Base-by-base conservation (phyloP, 495 filamentous ascomycete genomes). In the Bacidia rubella region DNA sequence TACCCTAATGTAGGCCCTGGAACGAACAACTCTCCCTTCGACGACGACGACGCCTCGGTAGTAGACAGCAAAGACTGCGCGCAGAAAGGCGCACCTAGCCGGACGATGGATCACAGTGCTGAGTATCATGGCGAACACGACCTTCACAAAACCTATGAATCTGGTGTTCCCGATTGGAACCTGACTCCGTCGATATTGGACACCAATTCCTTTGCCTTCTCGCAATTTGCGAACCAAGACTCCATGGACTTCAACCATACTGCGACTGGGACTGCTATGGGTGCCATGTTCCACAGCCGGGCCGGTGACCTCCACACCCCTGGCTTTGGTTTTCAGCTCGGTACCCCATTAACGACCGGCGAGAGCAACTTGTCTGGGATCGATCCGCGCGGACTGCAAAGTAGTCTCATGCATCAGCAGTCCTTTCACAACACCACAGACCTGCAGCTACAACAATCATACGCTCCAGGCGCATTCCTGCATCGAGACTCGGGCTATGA, bases 281-380 rank as follows among this genome's bases (percentile, higher is more conserved):
- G 85, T 59, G 81, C 84, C 2, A 63, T 87, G 42, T 93, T 86
- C 55, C 88, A 92, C 64, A 80, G 73, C 53, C 84, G 89, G 64
- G 85, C 87, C 22, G 87, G 90, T 26, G 92, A 96, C 63, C 74
- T 96, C 24, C 90, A 95, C 60, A 95, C 90, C 3, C 90, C 90
- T 10, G 79, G 79, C 19, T 72, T 87, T 60, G 75, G 76, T 19
- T 74, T 86, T 60, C 83, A 83, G 43, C 70, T 95, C 52, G 83
- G 80, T n/a, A 93, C 87, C 5, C 89, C 92, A 4, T 68, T 95
- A 19, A 92, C 88, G 3, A 72, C 81, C 45, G 74, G 70, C 32
- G 65, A 70, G 51, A 64, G 80, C 45, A 76, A 82, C 53, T 59
- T 75, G 19, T 74, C 75, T 35, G 67, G 69, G 40, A 68, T 76